These are phyloP conservation scores for Coniella lustricola DNA, from an alignment of 2,329 filamentous ascomycete genomes.

Conservation along the genomic window DNA sequence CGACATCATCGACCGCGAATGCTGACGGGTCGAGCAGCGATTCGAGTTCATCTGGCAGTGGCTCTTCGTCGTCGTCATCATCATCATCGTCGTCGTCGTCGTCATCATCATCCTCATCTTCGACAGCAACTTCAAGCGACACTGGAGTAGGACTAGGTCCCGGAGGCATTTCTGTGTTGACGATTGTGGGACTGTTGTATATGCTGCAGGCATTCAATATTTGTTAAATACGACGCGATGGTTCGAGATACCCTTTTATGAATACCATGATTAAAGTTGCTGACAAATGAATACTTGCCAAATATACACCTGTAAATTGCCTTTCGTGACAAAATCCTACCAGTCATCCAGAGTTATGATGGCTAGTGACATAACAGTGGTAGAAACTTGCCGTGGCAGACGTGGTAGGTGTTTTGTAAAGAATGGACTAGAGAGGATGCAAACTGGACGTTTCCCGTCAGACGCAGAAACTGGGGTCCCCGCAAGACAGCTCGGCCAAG, in stretches of 20 bases:
- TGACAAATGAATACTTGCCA: too few species aligned
- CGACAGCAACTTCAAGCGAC: too few species aligned
- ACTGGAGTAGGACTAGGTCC: background rate
- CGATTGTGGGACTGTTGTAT: constrained; percentile 9
- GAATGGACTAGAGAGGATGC: background rate
- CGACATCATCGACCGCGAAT: background rate
- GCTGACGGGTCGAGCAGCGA: background rate
- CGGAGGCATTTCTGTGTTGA: constrained; percentile 4
- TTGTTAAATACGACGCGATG: constrained; percentile 1
- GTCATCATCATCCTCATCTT: background rate
- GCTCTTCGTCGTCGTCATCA: background rate
- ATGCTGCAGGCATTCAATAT: constrained; percentile 14
- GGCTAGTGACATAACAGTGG: too few species aligned
- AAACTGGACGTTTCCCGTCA: background rate
- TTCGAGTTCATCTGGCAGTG: background rate
- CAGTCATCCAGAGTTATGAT: too few species aligned
- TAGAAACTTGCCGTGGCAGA: too few species aligned
- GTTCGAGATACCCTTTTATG: constrained; percentile 1
- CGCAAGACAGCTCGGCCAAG: background rate
- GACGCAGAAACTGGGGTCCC: constrained; percentile 4
- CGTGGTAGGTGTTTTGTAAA: background rate
- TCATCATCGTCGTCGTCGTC: constrained; percentile 3
- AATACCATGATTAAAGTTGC: background rate
- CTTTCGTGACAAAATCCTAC: too few species aligned
- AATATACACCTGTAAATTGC: too few species aligned